Conservation (phyloP, 129 eudicot genomes). For the Solidago caesia region DNA sequence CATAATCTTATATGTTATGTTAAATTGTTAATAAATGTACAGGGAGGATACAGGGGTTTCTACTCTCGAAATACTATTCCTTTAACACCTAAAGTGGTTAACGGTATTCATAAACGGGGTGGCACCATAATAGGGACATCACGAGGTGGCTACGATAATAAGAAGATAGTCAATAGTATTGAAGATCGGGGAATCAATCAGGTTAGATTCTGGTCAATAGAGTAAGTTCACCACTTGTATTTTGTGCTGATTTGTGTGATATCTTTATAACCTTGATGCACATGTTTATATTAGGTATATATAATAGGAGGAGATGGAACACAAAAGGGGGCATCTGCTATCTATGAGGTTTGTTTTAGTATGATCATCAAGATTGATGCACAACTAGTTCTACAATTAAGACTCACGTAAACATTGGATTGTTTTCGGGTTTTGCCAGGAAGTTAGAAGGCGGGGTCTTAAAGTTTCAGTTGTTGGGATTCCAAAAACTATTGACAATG, state of each 20-base stretch:
- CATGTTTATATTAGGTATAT: slow-evolving; percentile 58
- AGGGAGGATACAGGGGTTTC: slow-evolving; percentile 97
- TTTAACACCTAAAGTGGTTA: slow-evolving; percentile 66
- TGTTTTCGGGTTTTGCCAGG: slow-evolving; percentile 43
- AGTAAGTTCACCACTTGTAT: background rate
- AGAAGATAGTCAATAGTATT: slow-evolving; percentile 84
- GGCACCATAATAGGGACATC: slow-evolving; percentile 93
- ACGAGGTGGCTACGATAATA: slow-evolving; percentile 85
- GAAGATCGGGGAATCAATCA: slow-evolving; percentile 98
- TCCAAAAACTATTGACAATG: slow-evolving; percentile 96
- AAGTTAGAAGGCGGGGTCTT: slow-evolving; percentile 81
- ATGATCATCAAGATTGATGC: background rate
- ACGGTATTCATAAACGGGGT: slow-evolving; percentile 93
- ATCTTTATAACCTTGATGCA: background rate
- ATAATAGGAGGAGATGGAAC: slow-evolving; percentile 99
- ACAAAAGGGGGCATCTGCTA: slow-evolving; percentile 87
- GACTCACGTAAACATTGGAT: background rate
- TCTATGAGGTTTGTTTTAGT: slow-evolving; percentile 63
- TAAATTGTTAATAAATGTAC: slow-evolving; percentile 14
- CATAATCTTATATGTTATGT: slow-evolving; percentile 20
- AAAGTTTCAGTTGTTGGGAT: slow-evolving; percentile 86
- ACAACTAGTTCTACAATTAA: background rate
- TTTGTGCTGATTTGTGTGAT: background rate
- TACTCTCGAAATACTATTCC: slow-evolving; percentile 74
- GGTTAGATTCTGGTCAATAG: slow-evolving; percentile 33